phyloP scores from a whole-genome alignment of 1,139 yeast species.

The Chernovozyma sophiae-reginae region DNA sequence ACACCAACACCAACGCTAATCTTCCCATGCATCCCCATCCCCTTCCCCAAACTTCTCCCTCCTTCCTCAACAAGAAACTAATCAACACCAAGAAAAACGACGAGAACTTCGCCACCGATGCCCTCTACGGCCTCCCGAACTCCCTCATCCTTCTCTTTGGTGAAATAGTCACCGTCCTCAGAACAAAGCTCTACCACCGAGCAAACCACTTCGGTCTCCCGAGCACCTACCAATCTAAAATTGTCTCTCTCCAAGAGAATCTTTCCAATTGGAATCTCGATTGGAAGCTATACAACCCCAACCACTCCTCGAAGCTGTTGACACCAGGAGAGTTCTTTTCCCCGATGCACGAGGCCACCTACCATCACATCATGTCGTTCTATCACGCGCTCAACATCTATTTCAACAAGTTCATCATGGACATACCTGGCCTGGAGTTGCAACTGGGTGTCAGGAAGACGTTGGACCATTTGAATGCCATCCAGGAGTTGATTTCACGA shows the following conservation, averaged over 20 bases:
- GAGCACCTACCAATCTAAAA: conserved; percentile 39
- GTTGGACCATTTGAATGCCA: conserved; percentile 59
- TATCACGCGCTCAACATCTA: conserved; percentile 74
- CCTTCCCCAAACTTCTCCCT: conserved; percentile 24
- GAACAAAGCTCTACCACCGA: conserved; percentile 54
- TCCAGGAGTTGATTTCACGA: conserved; percentile 54
- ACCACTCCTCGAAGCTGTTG: too few species aligned
- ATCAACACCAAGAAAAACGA: conserved; percentile 43
- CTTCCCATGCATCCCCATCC: not conserved
- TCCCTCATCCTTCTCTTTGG: conserved; percentile 70
- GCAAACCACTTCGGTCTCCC: conserved; percentile 31
- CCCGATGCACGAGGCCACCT: conserved; percentile 68
- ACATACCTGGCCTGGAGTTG: conserved; percentile 45
- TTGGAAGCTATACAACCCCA: conserved; percentile 43
- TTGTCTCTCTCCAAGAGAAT: conserved; percentile 46
- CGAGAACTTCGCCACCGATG: conserved; percentile 70
- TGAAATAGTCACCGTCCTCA: conserved; percentile 60
- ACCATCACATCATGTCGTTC: conserved; percentile 78
- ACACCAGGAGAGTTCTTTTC: conserved; percentile 44
- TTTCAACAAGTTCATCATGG: conserved; percentile 63
- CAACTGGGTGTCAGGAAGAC: conserved; percentile 62
- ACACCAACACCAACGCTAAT: not conserved
- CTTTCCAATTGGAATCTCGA: conserved; percentile 66
- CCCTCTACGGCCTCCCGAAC: conserved; percentile 80
- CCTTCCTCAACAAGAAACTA: conserved; percentile 41